Base-by-base conservation (phyloP, 495 filamentous ascomycete genomes). In the Xylaria scruposa region DNA sequence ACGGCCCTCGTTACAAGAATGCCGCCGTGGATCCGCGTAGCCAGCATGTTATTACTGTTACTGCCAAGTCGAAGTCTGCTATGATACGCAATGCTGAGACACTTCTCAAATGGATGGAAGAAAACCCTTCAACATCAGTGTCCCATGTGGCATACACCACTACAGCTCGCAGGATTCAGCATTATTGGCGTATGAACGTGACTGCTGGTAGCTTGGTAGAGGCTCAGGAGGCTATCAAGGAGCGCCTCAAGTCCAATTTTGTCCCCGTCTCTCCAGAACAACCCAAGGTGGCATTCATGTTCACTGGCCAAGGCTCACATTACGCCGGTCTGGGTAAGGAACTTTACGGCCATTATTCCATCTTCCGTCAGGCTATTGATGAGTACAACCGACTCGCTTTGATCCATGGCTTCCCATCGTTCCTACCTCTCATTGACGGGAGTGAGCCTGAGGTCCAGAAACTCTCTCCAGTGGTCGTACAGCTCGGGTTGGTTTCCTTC, bases 151-250 rank as follows among this genome's bases (percentile, higher is more conserved):
- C 93, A 6, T 97, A 97, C 79, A 93, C 92, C 6, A 93, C 91
- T 1, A 96, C 93, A 12, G 94, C 94, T 58, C 88, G 94, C 71
- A 90, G 90, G n/a, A 89, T 92, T n/a, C 94, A 95, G 72, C 91
- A 95, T 77, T 88, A 89, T 61, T 91, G 90, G 84, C 89, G 93
- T 60, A 86, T 92, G 69, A 87, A 87, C 51, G 86, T 92, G 24
- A 80, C 83, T 10, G 91, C 84, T 1, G 81, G 84, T n/a, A 84
- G 86, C 62, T 72, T 90, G 19, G 63, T 70, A 12, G 82, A 85
- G 49, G 79, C 85, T 13, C 77, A 82, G 67, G 76, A 77, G 38
- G 79, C 80, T 66, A 82, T 87, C 64, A 75, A 75, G 60, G 74
- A 81, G 26, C 82, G 83, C 40, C 77, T 84, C 53, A 83, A 81